A percentile compares a stretch with the other conserved stretches of the same genome.
Evolutionary conservation across 1,139 yeast species (phyloP).

Genomic region (Hyphopichia burtonii): DNA sequence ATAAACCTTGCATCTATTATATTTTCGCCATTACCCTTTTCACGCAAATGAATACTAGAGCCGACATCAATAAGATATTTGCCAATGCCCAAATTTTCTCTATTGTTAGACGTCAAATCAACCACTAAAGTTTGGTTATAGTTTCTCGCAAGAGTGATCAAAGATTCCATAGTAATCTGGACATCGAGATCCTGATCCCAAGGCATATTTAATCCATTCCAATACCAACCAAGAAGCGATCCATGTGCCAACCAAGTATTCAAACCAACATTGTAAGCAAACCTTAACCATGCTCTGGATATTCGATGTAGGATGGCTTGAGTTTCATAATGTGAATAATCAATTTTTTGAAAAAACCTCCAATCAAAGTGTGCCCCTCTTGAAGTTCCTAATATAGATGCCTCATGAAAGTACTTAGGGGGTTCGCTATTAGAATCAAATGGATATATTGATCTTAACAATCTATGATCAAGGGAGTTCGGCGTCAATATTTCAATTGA

Average conservation of each 20-base stretch:
- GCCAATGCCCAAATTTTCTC: conserved; percentile 37
- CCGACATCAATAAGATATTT: conserved; percentile 52
- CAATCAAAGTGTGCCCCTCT: conserved; percentile 24
- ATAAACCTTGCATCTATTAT: conserved; percentile 62
- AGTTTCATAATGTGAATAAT: conserved; percentile 34
- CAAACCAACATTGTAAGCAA: conserved; percentile 40
- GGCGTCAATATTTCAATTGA: conserved; percentile 20
- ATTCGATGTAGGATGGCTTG: conserved; percentile 45
- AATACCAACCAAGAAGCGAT: conserved; percentile 56
- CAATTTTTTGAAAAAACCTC: conserved; percentile 21
- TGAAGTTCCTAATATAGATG: conserved; percentile 9
- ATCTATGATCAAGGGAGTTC: conserved; percentile 10
- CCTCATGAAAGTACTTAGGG: conserved; percentile 22
- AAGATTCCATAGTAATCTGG: conserved; percentile 46
- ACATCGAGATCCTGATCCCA: conserved; percentile 68
- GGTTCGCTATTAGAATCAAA: too few relatives aligned
- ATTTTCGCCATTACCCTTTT: conserved; percentile 41
- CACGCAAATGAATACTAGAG: conserved; percentile 32
- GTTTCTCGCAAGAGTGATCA: conserved; percentile 36
- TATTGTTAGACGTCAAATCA: conserved; percentile 25
- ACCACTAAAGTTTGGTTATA: conserved; percentile 50
- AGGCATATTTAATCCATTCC: conserved; percentile 59
- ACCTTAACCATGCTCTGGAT: conserved; percentile 54
- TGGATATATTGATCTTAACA: conserved; percentile 31
- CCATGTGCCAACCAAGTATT: conserved; percentile 65